Base-by-base conservation (phyloP, 106 monocot species). In the Alisma plantagoaquatica region DNA sequence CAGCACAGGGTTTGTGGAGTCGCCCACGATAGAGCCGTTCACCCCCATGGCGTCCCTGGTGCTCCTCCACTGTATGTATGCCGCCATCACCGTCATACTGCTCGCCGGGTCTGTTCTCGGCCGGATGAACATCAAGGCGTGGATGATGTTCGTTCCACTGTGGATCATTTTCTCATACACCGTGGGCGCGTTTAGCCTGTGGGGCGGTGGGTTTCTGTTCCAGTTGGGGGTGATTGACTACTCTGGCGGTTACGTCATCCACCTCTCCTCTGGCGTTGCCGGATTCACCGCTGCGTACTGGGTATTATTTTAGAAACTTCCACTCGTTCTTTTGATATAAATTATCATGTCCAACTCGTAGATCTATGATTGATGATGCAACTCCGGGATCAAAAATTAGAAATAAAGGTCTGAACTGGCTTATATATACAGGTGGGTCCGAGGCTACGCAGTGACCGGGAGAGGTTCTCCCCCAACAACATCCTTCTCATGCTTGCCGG, bases 221-320 rank as follows among this genome's bases (percentile, higher is more conserved):
- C 64, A 65, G 3, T 65, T 53, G 64, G 64, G 54, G 0, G 64
- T 65, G 30, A 65, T 65, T 25, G 64, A 65, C 29, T 65, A 65
- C 54, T 65, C 64, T 45, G 64, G 64, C 17, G 64, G 64, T 10
- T 65, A 65, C n/a, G 64, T 65, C 43, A 54, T 65, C 42, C 64
- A 65, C 51, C 22, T 65, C 22, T 65, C 64, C 22, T 65, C 64
- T 44, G 54, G 64, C 21, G 54, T 41, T 15, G 54, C 64, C 11
- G 64, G 64, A 0, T 53, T 65, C 30, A 51, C 51, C 7, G 64
- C 64, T 8, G 64, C 64, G 12, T 65, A 65, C 42, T 65, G 64
- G 64, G 64, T 53, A 54, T 53, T 29, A 28, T 53, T 15, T 11
- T 53, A 4, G 14, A 52, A 20, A 31, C 24, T 6, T 26, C 7